Percentiles rank a stretch among this genome's conserved stretches.
phyloP scores from a whole-genome alignment of 2,329 filamentous ascomycete genomes.

The Diaporthe batatas region DNA sequence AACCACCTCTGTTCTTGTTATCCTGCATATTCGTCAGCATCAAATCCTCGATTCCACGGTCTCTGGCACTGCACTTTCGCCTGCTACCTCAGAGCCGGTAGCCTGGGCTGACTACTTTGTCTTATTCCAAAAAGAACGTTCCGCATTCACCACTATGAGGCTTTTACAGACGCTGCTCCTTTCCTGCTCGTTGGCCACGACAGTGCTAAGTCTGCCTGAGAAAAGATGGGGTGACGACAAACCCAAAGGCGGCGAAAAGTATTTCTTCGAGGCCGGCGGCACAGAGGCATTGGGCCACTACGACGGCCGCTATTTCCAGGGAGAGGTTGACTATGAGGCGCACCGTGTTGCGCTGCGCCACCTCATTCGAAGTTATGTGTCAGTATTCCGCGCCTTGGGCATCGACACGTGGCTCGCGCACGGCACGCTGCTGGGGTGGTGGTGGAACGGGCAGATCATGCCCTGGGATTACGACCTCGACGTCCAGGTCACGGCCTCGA shows the following conservation, averaged over 20 bases:
- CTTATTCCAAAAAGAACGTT: not conserved
- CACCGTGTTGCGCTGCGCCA: constrained; percentile 75
- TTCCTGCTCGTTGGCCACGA: constrained; percentile 24
- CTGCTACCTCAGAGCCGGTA: not conserved
- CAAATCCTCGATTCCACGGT: not conserved
- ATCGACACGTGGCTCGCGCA: constrained; percentile 90
- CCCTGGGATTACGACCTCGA: constrained; percentile 90
- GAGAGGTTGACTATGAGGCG: constrained; percentile 73
- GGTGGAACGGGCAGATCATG: constrained; percentile 85
- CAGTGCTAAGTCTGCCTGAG: constrained; percentile 32
- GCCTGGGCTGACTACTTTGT: not conserved
- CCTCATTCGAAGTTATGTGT: constrained; percentile 82
- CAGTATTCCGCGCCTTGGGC: constrained; percentile 72
- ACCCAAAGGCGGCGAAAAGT: constrained; percentile 61
- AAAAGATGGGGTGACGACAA: constrained; percentile 1
- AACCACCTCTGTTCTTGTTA: not conserved
- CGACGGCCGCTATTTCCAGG: constrained; percentile 77
- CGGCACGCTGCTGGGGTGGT: constrained; percentile 87
- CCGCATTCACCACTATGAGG: constrained; percentile 27
- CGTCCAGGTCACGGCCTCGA: constrained; percentile 79
- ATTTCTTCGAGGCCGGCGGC: constrained; percentile 75
- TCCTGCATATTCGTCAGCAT: constrained; percentile 9
- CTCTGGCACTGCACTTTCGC: not conserved
- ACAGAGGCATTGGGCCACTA: constrained; percentile 77
- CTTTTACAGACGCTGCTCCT: constrained; percentile 32